Base-by-base conservation (phyloP, 306 rosid genomes). In the Cicer arietinum region DNA sequence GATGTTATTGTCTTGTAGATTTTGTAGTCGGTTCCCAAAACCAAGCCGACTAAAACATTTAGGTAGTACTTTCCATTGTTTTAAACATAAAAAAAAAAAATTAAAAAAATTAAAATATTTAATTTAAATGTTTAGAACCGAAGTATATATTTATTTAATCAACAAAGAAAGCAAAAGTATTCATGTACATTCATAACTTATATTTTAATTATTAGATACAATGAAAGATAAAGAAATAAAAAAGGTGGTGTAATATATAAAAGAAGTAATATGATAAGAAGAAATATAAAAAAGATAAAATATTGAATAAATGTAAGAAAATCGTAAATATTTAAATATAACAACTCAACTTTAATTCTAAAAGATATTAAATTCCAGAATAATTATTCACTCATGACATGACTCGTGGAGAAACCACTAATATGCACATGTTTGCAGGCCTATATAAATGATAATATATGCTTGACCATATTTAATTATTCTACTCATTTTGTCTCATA, bases 391-490 rank as follows among this genome's bases (percentile, higher is more conserved):
- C 13, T 25, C 22, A 18, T 52, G 77, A 42, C 9, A 43, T 78
- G 74, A 66, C 76, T 66, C 56, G 37, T 71, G 71, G 78, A 63
- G 54, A 59, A 78, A 44, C 58, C 73, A 53, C 12, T 39, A 53
- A 16, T 39, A 8, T 61, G 11, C 63, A 42, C 44, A 22, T 51
- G 14, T 35, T 75, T 52, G 53, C 73, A 58, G 83, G 80, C 74
- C 69, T 16, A 64, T 14, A 59, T 14, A 78, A 39, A 68, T 30
- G 2, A 51, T 48, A 43, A 47, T 69, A 47, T 64, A 8, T 39
- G 41, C 54, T 41, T 22, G 17, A 46, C 40, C 53, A 57, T 17
- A 67, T 75, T 75, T 63, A 68, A 71, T 83, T 71, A 67, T n/a
- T 79, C 46, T 20, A 43, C 58, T 68, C 46, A 63, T 42, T 47